These are phyloP conservation scores for Alternaria sp. DNA, from an alignment of 2,329 filamentous ascomycete genomes.

Conservation along the genomic window DNA sequence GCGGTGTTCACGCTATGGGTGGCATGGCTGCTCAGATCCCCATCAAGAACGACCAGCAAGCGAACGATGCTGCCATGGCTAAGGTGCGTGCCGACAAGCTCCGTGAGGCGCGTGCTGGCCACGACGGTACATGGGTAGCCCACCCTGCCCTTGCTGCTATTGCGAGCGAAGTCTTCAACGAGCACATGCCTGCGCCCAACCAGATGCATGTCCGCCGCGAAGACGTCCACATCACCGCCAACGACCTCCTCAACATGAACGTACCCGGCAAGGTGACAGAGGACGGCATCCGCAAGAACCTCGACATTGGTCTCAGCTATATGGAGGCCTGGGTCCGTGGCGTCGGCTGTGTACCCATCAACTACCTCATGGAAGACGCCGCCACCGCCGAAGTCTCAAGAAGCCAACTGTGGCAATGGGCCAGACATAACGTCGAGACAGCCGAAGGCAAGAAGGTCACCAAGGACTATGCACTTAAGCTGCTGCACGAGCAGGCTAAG, in stretches of 20 bases:
- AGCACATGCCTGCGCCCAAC: conserved; percentile 98
- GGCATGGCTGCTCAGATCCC: conserved; percentile 99
- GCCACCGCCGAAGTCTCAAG: conserved; percentile 96
- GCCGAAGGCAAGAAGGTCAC: conserved; percentile 91
- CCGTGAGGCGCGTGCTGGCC: conserved; percentile 90
- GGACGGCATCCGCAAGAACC: conserved; percentile 94
- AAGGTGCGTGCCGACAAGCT: conserved; percentile 94
- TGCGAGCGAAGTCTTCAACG: conserved; percentile 93
- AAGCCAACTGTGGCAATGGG: conserved; percentile 97
- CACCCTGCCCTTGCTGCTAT: conserved; percentile 91
- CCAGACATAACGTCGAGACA: conserved; percentile 75
- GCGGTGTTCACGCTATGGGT: conserved; percentile 98
- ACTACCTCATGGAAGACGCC: conserved; percentile 98
- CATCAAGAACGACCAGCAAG: conserved; percentile 90
- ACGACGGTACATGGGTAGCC: conserved; percentile 97
- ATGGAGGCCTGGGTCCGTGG: conserved; percentile 99
- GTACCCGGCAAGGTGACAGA: conserved; percentile 92
- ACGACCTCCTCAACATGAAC: conserved; percentile 98
- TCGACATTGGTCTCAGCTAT: conserved; percentile 95
- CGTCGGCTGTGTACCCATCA: conserved; percentile 95
- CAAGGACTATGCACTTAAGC: conserved; percentile 86
- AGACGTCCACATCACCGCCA: conserved; percentile 84
- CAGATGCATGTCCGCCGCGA: conserved; percentile 91
- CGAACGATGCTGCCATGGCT: conserved; percentile 95
- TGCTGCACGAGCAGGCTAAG: conserved; percentile 86